Evolutionary conservation across 2,329 filamentous ascomycete genomes (phyloP), one percentile per base, ranked within the genome.

Genomic region (Aspergillus sp.): DNA sequence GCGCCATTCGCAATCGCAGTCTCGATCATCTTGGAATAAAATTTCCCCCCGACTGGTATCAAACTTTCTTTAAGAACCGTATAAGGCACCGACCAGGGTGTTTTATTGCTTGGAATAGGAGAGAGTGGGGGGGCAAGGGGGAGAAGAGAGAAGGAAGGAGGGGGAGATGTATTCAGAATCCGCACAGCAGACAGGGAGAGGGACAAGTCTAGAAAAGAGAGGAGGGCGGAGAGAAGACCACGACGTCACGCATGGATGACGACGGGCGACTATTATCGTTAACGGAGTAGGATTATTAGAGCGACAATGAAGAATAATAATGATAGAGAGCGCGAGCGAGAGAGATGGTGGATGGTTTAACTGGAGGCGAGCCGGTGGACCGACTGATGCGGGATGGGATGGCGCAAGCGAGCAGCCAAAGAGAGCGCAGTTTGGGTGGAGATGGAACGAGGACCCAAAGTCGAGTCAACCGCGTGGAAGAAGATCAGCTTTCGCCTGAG

Each of bases 21-120:
- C 44, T 64, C 57, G 48, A 68, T 65, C 67, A 70, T 70, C 41
- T 58, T 55, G 51, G 51, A 49, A 48, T 54, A 19, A 19, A 36
- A 12, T 36, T 19, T 19, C 48, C 48, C 51, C 55, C 53, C 55
- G 47, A 55, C 44, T 47, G 44, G 45, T 10, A 41, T 27, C 39
- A 27, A 41, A 41, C 19, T 19, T 19, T 19, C 19, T 19, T 19
- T 41, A n/a, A 28, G 28, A 29, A 41, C 10, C 39, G 39, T 28
- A 41, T 27, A 41, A 27, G 39, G 9, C 10, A 28, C 39, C 34
- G 49, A 52, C 51, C 47, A 48, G 48, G 36, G n/a, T 36, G n/a
- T 19, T 19, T 36, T 7, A 36, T 36, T 36, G 34, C 34, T 36
- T 19, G 19, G 19, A 19, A 34, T 45, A 32, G 30, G 39, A 29